These are phyloP conservation scores for Penicillium mononematosum DNA, from an alignment of 495 filamentous ascomycete genomes.

Conservation along the genomic window DNA sequence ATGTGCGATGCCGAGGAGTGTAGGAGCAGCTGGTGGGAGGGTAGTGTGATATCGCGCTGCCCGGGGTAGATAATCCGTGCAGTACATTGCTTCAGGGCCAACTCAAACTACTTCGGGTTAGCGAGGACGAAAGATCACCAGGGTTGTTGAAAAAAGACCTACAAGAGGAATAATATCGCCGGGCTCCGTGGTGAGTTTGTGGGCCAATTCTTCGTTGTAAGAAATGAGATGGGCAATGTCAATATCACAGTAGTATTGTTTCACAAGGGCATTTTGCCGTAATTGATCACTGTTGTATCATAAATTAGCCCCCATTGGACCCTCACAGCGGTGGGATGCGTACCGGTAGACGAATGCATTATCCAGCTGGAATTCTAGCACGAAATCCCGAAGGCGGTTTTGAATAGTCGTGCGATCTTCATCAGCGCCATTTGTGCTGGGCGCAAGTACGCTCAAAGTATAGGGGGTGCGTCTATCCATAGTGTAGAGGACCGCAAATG, in stretches of 20 bases:
- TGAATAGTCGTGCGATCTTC: slow-evolving; percentile 57
- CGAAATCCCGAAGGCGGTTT: slow-evolving; percentile 66
- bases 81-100: slow-evolving; percentile 84
- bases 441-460: slow-evolving; percentile 75
- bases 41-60: slow-evolving; percentile 63
- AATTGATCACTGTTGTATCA: slow-evolving; percentile 74
- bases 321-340: slow-evolving; percentile 12
- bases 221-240: slow-evolving; percentile 95
- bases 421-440: slow-evolving; percentile 61
- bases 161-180: slow-evolving; percentile 91
- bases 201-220: slow-evolving; percentile 94
- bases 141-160: slow-evolving; percentile 22
- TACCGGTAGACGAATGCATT: slow-evolving; percentile 96
- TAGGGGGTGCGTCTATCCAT: slow-evolving; percentile 92
- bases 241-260: slow-evolving; percentile 95
- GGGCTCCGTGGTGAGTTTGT: slow-evolving; percentile 86
- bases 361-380: slow-evolving; percentile 92
- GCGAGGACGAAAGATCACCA: background rate
- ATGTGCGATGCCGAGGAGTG: slow-evolving; percentile 88
- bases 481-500: slow-evolving; percentile 27
- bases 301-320: background rate
- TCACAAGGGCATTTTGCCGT: slow-evolving; percentile 90
- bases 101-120: slow-evolving; percentile 70
- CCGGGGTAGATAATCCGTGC: slow-evolving; percentile 84
- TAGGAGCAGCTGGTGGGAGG: slow-evolving; percentile 92